Percentiles rank a stretch among this genome's conserved stretches.
These are phyloP conservation scores for Ustilago tritici DNA, from an alignment of 1,284 basidiomycete species.

Conservation along the genomic window DNA sequence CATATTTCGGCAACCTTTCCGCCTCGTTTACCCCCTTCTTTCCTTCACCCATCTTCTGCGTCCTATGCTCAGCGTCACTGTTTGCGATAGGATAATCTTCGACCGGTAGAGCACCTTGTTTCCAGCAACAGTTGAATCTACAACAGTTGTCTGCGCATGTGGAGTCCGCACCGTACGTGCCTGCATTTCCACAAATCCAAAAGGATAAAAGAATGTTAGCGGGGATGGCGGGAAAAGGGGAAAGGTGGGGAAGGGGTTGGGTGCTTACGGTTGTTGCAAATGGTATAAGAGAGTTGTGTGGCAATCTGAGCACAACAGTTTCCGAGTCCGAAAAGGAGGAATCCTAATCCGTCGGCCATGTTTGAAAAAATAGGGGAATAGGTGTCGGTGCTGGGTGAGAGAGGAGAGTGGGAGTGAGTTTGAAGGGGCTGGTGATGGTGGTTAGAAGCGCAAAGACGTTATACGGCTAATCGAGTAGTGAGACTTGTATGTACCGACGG, in stretches of 20 bases:
- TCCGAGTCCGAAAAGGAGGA: not conserved
- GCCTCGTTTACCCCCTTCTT: not conserved
- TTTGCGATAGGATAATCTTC: constrained; percentile 50
- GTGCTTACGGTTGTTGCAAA: constrained; percentile 37
- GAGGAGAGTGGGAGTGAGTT: not conserved
- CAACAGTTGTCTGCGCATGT: constrained; percentile 46
- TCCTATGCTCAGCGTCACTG: constrained; percentile 13
- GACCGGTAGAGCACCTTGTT: constrained; percentile 35
- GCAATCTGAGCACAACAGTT: not conserved
- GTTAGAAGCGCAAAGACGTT: not conserved
- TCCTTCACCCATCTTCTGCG: constrained; percentile 13
- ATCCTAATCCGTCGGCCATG: not conserved
- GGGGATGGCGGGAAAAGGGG: not conserved
- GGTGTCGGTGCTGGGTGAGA: not conserved
- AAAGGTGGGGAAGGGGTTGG: not conserved
- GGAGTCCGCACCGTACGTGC: constrained; percentile 29
- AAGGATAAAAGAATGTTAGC: not conserved
- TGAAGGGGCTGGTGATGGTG: not conserved
- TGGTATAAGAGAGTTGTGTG: constrained; percentile 20
- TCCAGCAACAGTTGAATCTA: constrained; percentile 49
- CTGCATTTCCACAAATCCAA: constrained; percentile 2
- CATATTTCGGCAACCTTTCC: constrained; percentile 25
- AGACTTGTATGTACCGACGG: not conserved
- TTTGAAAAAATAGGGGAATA: not conserved
- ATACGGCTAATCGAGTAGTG: not conserved